These are phyloP conservation scores for Capsicum pubescens DNA, from an alignment of 257 asterid genomes.

Conservation along the genomic window DNA sequence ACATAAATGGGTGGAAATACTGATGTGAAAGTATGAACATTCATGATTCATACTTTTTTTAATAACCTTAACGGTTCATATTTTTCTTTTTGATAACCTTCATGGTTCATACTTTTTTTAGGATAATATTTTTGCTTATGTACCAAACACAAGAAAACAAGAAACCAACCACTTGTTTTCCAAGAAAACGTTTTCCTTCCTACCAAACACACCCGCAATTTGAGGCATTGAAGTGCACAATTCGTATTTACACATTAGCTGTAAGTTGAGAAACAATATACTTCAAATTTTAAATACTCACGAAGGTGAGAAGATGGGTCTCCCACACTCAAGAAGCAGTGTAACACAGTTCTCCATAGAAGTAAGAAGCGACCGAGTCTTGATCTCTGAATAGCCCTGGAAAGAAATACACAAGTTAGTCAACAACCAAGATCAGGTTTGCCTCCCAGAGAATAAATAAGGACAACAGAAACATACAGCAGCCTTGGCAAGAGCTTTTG, in stretches of 20 bases:
- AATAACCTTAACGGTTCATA: no score
- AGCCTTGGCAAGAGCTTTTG: conserved; percentile 96
- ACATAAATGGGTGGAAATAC: background rate
- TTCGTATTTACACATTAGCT: background rate
- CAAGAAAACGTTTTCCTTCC: background rate
- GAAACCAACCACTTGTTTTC: background rate
- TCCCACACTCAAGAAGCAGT: conserved; percentile 73
- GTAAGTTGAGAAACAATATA: background rate
- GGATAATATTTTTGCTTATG: background rate
- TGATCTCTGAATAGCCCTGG: conserved; percentile 92
- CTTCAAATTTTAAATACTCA: conserved; percentile 43
- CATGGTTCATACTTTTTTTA: background rate
- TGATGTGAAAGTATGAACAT: background rate
- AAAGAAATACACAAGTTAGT: conserved; percentile 29
- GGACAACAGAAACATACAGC: conserved; percentile 61
- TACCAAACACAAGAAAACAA: background rate
- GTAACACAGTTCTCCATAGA: conserved; percentile 92
- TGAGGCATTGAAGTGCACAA: background rate
- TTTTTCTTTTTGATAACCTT: no score
- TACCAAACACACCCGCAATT: background rate
- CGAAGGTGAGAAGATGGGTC: conserved; percentile 77
- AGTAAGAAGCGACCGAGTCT: conserved; percentile 81
- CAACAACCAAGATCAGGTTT: conserved; percentile 27
- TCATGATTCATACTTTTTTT: no score
- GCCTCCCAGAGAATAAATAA: background rate